Base-by-base conservation (phyloP, 148 eudicot species). In the Vaccinium vitisidaea region DNA sequence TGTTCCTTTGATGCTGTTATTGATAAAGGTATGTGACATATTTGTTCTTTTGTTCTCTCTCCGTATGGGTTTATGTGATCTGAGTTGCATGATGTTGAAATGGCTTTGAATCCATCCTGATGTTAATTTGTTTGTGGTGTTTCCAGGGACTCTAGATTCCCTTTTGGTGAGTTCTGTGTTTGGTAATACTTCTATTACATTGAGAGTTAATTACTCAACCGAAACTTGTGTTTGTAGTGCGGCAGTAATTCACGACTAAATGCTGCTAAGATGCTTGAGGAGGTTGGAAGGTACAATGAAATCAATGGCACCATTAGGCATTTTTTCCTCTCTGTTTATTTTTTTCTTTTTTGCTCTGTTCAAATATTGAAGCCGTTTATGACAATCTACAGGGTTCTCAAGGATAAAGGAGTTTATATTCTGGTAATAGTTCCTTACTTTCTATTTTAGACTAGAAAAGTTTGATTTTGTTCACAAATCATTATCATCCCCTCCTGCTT, bases 341-440 rank as follows among this genome's bases (percentile, higher is more conserved):
- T 88, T 91, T 65, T 90, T 79, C 84, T 84, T 83, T 86, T 88
- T 94, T 86, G 87, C 90, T 91, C 75, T 87, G 77, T 90, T 86
- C 79, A 87, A 85, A 85, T 91, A 92, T 93, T 95, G 91, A 95
- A 92, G 97, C 94, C 92, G 93, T 91, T 94, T 88, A 91, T 95
- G 94, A 87, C 91, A 93, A 92, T 93, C 95, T 92, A 89, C 92
- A 95, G 98, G 98, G 98, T 94, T 77, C 98, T 94, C 86, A 93
- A 95, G 92, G 95, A 94, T 75, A 89, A 90, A 82, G 98, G 98
- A 87, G 89, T 92, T 75, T 95, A 95, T 86, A 91, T 94, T 85
- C 91, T 95, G 96, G 98, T 95, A 95, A 82, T 32, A 80, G 49
- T 56, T 39, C 87, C 84, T 81, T 75, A 14, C 73, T 84, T 77